These are phyloP conservation scores for Bipolaris oryzae DNA, from an alignment of 2,329 filamentous ascomycete species.

Conservation along the genomic window DNA sequence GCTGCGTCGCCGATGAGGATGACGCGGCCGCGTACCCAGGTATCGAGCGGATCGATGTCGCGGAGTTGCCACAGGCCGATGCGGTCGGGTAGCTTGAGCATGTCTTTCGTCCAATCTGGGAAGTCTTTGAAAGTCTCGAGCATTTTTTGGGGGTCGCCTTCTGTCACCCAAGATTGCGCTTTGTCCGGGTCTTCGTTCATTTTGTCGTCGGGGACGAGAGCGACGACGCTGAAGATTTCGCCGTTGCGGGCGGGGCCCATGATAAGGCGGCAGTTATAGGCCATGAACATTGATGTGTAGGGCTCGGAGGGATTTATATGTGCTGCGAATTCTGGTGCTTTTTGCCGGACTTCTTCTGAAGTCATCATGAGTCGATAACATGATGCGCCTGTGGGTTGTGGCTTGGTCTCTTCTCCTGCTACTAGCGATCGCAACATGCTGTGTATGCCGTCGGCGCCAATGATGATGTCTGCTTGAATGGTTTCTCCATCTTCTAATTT, in stretches of 20 bases:
- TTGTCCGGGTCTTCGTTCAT: slow-evolving; percentile 48
- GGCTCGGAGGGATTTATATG: slow-evolving; percentile 49
- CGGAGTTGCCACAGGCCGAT: slow-evolving; percentile 55
- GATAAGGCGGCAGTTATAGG: slow-evolving; percentile 51
- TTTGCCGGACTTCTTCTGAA: slow-evolving; percentile 23
- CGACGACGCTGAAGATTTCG: slow-evolving; percentile 53
- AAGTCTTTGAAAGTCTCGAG: slow-evolving; percentile 52
- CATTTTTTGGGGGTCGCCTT: slow-evolving; percentile 47
- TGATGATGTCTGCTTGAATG: slow-evolving; percentile 55
- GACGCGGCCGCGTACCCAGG: slow-evolving; percentile 55
- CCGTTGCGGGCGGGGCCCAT: slow-evolving; percentile 55
- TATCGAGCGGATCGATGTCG: slow-evolving; percentile 52
- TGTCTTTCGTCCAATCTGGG: slow-evolving; percentile 48
- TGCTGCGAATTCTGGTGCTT: slow-evolving; percentile 27
- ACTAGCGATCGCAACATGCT: slow-evolving; percentile 31
- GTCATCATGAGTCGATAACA: slow-evolving; percentile 50
- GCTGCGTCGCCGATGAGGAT: slow-evolving; percentile 59
- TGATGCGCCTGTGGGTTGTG: slow-evolving; percentile 47
- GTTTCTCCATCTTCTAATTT: slow-evolving; percentile 53
- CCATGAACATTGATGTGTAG: slow-evolving; percentile 56
- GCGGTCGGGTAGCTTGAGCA: slow-evolving; percentile 42
- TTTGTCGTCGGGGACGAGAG: slow-evolving; percentile 53
- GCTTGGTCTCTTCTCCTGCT: slow-evolving; percentile 22
- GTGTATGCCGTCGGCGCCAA: slow-evolving; percentile 61
- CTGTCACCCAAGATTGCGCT: slow-evolving; percentile 50